Percentiles rank a stretch among this genome's conserved stretches.
phyloP scores from a whole-genome alignment of 257 asterid species.

The Coffea canephora region DNA sequence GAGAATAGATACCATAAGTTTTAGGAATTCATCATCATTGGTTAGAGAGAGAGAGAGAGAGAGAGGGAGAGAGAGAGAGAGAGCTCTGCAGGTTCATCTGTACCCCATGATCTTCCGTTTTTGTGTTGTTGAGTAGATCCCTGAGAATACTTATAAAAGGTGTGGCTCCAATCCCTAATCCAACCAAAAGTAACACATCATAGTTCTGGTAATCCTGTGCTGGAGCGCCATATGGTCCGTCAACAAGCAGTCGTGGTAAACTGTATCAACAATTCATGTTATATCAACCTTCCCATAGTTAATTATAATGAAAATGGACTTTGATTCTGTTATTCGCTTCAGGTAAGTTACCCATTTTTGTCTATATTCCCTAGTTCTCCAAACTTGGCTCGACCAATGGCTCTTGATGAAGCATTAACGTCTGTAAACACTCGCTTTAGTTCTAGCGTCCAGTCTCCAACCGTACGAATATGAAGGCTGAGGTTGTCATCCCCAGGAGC shows the following conservation, averaged over 20 bases:
- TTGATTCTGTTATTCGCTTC: slow-evolving; percentile 7
- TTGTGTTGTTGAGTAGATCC: slow-evolving; percentile 74
- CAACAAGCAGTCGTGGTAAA: slow-evolving; percentile 71
- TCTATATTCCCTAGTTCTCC: slow-evolving; percentile 50
- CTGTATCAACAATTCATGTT: slow-evolving; percentile 34
- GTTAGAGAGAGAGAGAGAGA: not conserved
- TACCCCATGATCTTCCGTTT: slow-evolving; percentile 62
- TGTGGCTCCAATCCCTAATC: slow-evolving; percentile 94
- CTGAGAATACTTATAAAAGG: slow-evolving; percentile 90
- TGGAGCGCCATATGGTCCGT: slow-evolving; percentile 96
- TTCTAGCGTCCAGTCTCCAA: slow-evolving; percentile 60
- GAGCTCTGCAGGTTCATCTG: slow-evolving; percentile 3
- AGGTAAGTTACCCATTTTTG: slow-evolving; percentile 53
- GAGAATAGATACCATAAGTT: not conserved
- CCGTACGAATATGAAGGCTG: slow-evolving; percentile 83
- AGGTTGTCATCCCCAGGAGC: slow-evolving; percentile 89
- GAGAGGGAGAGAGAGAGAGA: not conserved
- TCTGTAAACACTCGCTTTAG: slow-evolving; percentile 72
- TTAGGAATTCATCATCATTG: not conserved
- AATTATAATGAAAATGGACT: not conserved
- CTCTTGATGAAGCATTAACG: slow-evolving; percentile 44
- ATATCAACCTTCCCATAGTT: not conserved
- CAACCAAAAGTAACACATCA: slow-evolving; percentile 81
- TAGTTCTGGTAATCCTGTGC: slow-evolving; percentile 88
- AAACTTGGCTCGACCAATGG: slow-evolving; percentile 64